Evolutionary conservation across 2,329 filamentous ascomycete species (phyloP).

Genomic region (Claviceps sp.): DNA sequence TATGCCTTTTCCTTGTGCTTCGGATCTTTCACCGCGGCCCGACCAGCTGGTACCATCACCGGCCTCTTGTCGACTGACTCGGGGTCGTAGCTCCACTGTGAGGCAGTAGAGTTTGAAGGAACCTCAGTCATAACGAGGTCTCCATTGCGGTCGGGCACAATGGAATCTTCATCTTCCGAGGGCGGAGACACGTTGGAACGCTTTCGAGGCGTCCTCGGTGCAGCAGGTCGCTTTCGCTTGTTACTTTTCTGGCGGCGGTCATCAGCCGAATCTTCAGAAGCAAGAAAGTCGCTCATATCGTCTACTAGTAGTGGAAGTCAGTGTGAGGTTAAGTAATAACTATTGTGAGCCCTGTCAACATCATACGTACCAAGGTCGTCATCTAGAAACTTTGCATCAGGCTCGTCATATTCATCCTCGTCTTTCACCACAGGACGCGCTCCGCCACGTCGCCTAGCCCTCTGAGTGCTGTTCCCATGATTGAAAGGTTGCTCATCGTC

Average conservation of each 20-base stretch:
- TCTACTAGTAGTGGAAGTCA: constrained; percentile 20
- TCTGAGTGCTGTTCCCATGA: constrained; percentile 24
- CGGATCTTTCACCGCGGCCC: constrained; percentile 15
- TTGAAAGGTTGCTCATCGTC: constrained; percentile 63
- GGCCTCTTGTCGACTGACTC: constrained; percentile 26
- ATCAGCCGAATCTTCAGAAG: constrained; percentile 73
- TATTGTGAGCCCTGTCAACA: too few relatives aligned
- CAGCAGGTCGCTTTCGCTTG: constrained; percentile 61
- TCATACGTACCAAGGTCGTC: constrained; percentile 22
- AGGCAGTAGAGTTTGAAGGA: constrained; percentile 56
- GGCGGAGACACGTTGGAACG: constrained; percentile 40
- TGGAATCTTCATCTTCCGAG: constrained; percentile 13
- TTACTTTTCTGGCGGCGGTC: constrained; percentile 37
- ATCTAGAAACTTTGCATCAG: constrained; percentile 39
- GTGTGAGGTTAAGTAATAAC: not conserved
- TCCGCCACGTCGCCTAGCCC: constrained; percentile 26
- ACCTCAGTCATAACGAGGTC: constrained; percentile 38
- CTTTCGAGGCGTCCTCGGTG: constrained; percentile 44
- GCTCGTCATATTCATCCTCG: constrained; percentile 59
- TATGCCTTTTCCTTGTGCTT: constrained; percentile 55
- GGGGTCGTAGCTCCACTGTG: constrained; percentile 63
- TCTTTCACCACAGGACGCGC: constrained; percentile 49
- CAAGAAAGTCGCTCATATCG: constrained; percentile 80
- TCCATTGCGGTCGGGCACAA: constrained; percentile 39
- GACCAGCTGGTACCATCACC: constrained; percentile 20